Evolutionary conservation across 805 yeast genomes (phyloP), one percentile per base, ranked within the genome.

Genomic region (Candida insectorum): DNA sequence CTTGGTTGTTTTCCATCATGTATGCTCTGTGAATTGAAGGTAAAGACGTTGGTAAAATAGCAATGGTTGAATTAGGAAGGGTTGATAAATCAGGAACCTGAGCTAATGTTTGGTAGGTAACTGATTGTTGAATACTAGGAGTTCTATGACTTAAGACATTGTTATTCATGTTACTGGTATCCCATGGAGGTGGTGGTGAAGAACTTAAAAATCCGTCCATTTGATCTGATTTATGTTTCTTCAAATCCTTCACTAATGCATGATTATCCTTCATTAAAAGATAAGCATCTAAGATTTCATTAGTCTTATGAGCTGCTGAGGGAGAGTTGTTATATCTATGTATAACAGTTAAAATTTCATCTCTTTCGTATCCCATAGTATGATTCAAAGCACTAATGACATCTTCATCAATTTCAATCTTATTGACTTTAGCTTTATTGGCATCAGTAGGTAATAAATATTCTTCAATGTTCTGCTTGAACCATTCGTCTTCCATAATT

Each of bases 401-500:
- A 43, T 75, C 80, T 35, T 84, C 88, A 58, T 87, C 93, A 24
- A 84, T 66, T 31, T 75, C 79, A 31, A 62, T 54, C 39, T 63
- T 65, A 41, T 51, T 58, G 43, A 46, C 54, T 47, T 53, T 58
- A 34, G 50, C 61, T 45, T 54, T 57, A 36, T 57, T 56, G 48
- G 46, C 56, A 41, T 70, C 77, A 24, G 74, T 74, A 5, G 93
- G 86, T 34, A 81, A 63, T 41, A 89, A 71, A 52, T 87, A 86
- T 20, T 81, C 87, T 19, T 91, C 85, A 43, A 91, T 75, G 34
- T 77, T 87, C 8, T 76, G 77, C 45, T 77, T 80, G 62, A 89
- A 89, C 97, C 97, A 89, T 43, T 85, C 89, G 56, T 91, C 96
- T 52, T 87, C 83, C 81, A 88, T 79, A 28, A 91, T 86, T 55